These are phyloP conservation scores for Globisporangium camurandrum DNA, from an alignment of 352 stramenopile genomes.

Conservation along the genomic window DNA sequence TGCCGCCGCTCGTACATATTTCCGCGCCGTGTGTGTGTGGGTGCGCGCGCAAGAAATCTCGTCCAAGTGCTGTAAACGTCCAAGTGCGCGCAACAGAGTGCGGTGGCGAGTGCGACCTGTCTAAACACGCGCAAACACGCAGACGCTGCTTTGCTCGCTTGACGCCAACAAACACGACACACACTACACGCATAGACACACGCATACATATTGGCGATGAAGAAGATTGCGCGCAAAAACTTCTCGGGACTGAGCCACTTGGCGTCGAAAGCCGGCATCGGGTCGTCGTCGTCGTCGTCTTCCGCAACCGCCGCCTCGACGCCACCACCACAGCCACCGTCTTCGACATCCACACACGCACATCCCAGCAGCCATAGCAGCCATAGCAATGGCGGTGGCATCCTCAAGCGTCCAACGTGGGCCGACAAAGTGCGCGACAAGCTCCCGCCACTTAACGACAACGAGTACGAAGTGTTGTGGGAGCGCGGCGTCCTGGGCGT, in stretches of 20 bases:
- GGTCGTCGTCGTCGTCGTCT: conserved; percentile 18
- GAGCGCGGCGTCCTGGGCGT: conserved; percentile 80
- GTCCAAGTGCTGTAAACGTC: too few species aligned
- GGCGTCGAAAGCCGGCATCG: conserved; percentile 32
- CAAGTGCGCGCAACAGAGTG: too few species aligned
- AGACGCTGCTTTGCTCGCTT: too few species aligned
- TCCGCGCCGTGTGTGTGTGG: too few species aligned
- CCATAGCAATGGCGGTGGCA: conserved; percentile 5
- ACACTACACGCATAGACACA: background rate
- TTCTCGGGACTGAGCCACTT: conserved; percentile 37
- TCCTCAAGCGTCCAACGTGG: conserved; percentile 42
- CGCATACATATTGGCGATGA: conserved; percentile 21
- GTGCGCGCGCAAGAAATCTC: too few species aligned
- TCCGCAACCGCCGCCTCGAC: conserved; percentile 8
- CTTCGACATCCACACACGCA: conserved; percentile 10
- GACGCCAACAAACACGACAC: too few species aligned
- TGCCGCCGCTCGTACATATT: too few species aligned
- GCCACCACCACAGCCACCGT: conserved; percentile 8
- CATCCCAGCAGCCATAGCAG: conserved; percentile 9
- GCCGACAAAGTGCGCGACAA: conserved; percentile 79
- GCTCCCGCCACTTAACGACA: conserved; percentile 56
- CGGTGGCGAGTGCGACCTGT: too few species aligned
- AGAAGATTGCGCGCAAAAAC: conserved; percentile 68
- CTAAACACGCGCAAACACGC: too few species aligned
- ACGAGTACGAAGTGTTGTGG: conserved; percentile 86